Conservation (phyloP, 352 stramenopile genomes). For the Phytophthora pluvialis region DNA sequence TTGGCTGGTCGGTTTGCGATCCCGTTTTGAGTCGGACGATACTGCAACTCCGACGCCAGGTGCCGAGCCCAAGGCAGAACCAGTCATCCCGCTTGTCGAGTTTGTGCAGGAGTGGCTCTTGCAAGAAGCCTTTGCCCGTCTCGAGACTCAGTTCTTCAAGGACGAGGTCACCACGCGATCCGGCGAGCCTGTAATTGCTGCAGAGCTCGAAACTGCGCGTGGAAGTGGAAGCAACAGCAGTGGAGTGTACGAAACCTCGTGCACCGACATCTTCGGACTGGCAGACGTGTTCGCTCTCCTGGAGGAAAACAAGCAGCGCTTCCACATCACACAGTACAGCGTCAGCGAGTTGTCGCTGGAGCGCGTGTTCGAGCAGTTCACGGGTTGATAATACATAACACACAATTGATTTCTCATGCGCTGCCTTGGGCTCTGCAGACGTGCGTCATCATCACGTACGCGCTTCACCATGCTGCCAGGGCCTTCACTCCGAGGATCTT, state of each 20-base stretch:
- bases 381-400: conserved; percentile 33
- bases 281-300: conserved; percentile 80
- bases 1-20: conserved; percentile 53
- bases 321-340: conserved; percentile 90
- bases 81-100: conserved; percentile 49
- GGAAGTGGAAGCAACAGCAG: conserved; percentile 65
- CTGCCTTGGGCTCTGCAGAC: background rate
- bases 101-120: conserved; percentile 86
- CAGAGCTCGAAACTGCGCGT: conserved; percentile 52
- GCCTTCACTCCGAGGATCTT: background rate
- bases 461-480: background rate
- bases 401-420: background rate
- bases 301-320: conserved; percentile 73
- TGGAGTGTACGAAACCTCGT: conserved; percentile 73
- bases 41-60: background rate
- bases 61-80: background rate
- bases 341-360: conserved; percentile 93
- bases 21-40: conserved; percentile 49
- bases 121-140: conserved; percentile 62
- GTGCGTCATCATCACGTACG: too few relatives aligned
- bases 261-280: conserved; percentile 70
- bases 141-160: conserved; percentile 65
- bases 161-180: conserved; percentile 51
- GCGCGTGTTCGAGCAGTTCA: conserved; percentile 94
- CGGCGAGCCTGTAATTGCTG: conserved; percentile 49